A percentile compares a stretch with the other conserved stretches of the same genome.
Evolutionary conservation across 495 filamentous ascomycete species (phyloP).

Genomic region (Xylaria bambusicola): DNA sequence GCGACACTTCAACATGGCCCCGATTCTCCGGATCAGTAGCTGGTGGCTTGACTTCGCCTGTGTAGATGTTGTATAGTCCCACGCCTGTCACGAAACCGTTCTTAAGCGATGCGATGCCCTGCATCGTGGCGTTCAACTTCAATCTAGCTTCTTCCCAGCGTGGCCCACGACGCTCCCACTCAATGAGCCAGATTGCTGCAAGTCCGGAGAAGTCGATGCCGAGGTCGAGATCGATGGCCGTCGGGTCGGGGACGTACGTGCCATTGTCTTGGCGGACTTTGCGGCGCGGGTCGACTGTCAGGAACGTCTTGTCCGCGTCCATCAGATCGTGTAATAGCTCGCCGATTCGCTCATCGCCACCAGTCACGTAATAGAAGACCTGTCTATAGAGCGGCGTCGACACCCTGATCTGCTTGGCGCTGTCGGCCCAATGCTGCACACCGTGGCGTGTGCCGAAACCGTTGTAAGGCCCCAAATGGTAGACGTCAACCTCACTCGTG

Average conservation of each 20-base stretch:
- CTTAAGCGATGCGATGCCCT: conserved; percentile 45
- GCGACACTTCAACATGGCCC: conserved; percentile 43
- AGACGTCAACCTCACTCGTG: conserved; percentile 53
- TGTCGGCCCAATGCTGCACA: conserved; percentile 53
- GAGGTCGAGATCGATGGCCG: conserved; percentile 47
- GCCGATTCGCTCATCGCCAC: conserved; percentile 49
- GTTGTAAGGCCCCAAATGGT: conserved; percentile 49
- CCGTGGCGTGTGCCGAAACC: conserved; percentile 56
- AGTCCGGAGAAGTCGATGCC: conserved; percentile 52
- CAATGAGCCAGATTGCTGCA: conserved; percentile 48
- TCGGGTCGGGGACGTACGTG: conserved; percentile 40
- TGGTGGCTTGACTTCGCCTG: conserved; percentile 42
- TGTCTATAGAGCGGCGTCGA: conserved; percentile 48
- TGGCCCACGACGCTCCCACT: conserved; percentile 49
- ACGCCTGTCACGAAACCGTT: conserved; percentile 52
- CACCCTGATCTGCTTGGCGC: conserved; percentile 53
- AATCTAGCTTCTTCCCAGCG: conserved; percentile 43
- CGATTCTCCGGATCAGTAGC: conserved; percentile 42
- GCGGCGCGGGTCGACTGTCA: conserved; percentile 46
- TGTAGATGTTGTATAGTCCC: conserved; percentile 44
- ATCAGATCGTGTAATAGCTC: conserved; percentile 44
- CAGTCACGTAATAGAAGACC: conserved; percentile 49
- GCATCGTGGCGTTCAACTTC: conserved; percentile 41
- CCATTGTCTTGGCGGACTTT: conserved; percentile 48
- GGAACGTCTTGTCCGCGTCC: conserved; percentile 45